Evolutionary conservation across 768 basidiomycete genomes (phyloP), one percentile per base, ranked within the genome.

Genomic region (Coprinellus micaceus): DNA sequence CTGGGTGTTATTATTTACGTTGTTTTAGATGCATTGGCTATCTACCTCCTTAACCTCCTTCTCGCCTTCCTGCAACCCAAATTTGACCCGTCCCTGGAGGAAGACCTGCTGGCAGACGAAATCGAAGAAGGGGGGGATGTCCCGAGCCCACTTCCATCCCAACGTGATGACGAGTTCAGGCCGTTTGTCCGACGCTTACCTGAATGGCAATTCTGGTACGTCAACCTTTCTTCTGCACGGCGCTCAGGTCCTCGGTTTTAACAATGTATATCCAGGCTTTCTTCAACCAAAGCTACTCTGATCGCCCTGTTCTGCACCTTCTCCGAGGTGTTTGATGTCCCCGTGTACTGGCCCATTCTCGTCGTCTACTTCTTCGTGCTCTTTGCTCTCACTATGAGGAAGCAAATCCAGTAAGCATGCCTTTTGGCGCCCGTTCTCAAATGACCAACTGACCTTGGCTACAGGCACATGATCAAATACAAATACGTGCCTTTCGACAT

Each of bases 321-420:
- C 54, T 95, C 91, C 24, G 80, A 88, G 45, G 74, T 88, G 33
- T 96, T 97, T 63, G 95, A 98, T 69, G 89, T 99, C 21, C 96
- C 97, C 6, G 97, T 98, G 22, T 98, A 97, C 75, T 98, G 97
- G 95, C 97, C 97, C 7, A 98, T 99, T 71, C 84, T 99, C 53
- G 86, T 98, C 63, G 78, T 98, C 56, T 99, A 99, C 77, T 99
- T 98, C 80, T 90, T 90, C 71, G 88, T 94, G 41, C 81, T 98
- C 53, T 98, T 98, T 67, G 83, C 91, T 21, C 77, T 98, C 63
- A 98, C 96, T 3, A 96, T 99, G 93, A 83, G 94, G 60, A 77
- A 94, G 59, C 94, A 98, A 73, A 94, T 98, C 61, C 91, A 93
- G 94, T 96, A 69, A 65, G 94, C 30, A 50, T 55, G 19, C 26